phyloP scores from a whole-genome alignment of 768 basidiomycete species.

The Hericium coralloides region DNA sequence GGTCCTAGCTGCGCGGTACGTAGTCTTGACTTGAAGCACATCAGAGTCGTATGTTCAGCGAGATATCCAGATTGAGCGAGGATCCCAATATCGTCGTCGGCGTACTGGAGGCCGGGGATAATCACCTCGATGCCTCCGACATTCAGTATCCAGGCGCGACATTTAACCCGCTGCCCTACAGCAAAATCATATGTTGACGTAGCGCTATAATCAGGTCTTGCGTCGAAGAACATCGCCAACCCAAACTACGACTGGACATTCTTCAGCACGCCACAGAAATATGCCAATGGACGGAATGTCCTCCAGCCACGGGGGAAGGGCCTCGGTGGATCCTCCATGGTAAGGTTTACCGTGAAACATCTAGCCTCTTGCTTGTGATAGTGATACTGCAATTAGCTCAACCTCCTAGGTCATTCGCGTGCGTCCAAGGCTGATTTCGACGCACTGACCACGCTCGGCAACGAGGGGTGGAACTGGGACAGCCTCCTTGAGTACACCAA shows the following conservation, averaged over 20 bases:
- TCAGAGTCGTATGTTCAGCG: too few species aligned
- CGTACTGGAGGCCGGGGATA: background rate
- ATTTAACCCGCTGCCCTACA: too few species aligned
- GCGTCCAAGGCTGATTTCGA: constrained; percentile 6
- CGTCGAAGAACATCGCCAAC: background rate
- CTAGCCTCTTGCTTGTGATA: background rate
- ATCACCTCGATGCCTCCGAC: background rate
- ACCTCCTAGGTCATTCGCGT: background rate
- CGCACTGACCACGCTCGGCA: constrained; percentile 16
- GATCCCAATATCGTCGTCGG: background rate
- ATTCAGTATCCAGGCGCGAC: background rate
- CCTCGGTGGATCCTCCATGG: constrained; percentile 20
- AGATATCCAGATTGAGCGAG: too few species aligned
- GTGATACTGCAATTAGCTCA: background rate
- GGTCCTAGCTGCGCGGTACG: background rate
- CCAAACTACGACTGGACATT: constrained; percentile 21
- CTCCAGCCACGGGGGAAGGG: constrained; percentile 19
- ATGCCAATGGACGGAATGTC: constrained; percentile 12
- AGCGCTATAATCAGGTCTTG: background rate
- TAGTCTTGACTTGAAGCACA: too few species aligned
- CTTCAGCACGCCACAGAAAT: constrained; percentile 17
- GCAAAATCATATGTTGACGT: background rate
- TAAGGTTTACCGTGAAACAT: background rate
- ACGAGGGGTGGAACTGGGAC: constrained; percentile 22
- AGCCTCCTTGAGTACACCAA: constrained; percentile 16